Percentiles rank a stretch among this genome's conserved stretches.
These are phyloP conservation scores for Cystofilobasidium ferigula DNA, from an alignment of 768 basidiomycete genomes.

Conservation along the genomic window DNA sequence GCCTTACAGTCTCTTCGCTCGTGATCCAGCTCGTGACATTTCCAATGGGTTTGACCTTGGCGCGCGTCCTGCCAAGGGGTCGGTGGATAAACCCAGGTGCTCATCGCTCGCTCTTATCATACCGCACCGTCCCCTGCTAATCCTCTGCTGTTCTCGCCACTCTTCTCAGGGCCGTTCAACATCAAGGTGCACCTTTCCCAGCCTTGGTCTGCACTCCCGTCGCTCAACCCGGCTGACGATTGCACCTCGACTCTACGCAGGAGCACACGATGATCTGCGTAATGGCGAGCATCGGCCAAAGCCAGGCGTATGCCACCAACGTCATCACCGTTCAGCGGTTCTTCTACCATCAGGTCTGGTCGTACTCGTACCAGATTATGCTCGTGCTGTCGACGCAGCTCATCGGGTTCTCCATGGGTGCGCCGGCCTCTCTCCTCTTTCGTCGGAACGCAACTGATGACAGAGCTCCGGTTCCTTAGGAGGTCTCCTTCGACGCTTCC, in stretches of 20 bases:
- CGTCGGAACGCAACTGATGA: no score
- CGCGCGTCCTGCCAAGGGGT: slow-evolving; percentile 3
- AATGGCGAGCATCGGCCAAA: slow-evolving; percentile 12
- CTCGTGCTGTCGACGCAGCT: slow-evolving; percentile 26
- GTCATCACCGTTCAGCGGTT: slow-evolving; percentile 22
- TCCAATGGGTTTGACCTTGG: slow-evolving; percentile 18
- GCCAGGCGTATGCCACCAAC: slow-evolving; percentile 19
- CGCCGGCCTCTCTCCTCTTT: not conserved
- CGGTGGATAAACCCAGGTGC: slow-evolving; percentile 18
- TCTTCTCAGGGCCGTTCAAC: slow-evolving; percentile 17
- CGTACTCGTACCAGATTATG: slow-evolving; percentile 18
- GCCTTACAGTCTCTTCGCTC: slow-evolving; percentile 15
- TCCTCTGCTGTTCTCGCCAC: no score
- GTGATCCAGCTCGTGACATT: slow-evolving; percentile 21
- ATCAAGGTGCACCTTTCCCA: slow-evolving; percentile 22
- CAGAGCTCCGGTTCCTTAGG: not conserved
- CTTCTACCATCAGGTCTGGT: slow-evolving; percentile 21
- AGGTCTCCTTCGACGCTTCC: slow-evolving; percentile 27
- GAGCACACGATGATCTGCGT: slow-evolving; percentile 25
- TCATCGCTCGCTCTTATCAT: no score
- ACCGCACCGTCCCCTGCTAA: no score
- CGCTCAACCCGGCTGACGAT: not conserved
- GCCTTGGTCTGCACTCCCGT: not conserved
- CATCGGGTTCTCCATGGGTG: slow-evolving; percentile 25
- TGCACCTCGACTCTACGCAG: not conserved